Percentiles rank a stretch among this genome's conserved stretches.
Evolutionary conservation across 352 stramenopile genomes (phyloP).

Genomic region (Halophytophthora batemanensis): DNA sequence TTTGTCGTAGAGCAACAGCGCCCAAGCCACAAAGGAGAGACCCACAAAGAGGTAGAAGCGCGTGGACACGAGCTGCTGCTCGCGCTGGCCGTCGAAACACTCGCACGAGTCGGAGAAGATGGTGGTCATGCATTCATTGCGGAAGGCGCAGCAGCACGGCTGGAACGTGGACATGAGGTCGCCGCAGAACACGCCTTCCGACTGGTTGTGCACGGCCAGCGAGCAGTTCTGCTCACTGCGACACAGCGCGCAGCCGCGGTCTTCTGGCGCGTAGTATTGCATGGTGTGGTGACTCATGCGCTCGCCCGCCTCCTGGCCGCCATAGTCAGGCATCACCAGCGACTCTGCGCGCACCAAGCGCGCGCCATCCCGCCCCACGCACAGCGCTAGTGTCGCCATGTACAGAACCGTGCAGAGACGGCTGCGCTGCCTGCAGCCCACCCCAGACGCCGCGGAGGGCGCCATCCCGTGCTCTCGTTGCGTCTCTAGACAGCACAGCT

Average conservation of each 20-base stretch:
- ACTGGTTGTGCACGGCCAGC: conserved; percentile 47
- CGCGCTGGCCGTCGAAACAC: conserved; percentile 55
- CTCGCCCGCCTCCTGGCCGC: conserved; percentile 9
- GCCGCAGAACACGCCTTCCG: conserved; percentile 59
- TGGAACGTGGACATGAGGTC: conserved; percentile 62
- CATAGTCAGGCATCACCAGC: conserved; percentile 17
- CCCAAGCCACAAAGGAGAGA: conserved; percentile 58
- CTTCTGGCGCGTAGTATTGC: conserved; percentile 27
- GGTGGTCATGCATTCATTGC: conserved; percentile 75
- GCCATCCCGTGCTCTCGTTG: background rate
- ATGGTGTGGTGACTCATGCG: conserved; percentile 25
- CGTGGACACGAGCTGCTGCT: conserved; percentile 61
- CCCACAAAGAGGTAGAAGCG: conserved; percentile 72
- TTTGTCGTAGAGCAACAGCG: conserved; percentile 63
- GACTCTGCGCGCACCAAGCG: conserved; percentile 5
- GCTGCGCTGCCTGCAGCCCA: background rate
- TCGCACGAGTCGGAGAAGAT: conserved; percentile 71
- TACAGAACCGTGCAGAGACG: background rate
- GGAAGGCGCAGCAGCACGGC: conserved; percentile 71
- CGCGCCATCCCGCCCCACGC: background rate
- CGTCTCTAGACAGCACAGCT: background rate
- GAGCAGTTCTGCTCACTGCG: conserved; percentile 67
- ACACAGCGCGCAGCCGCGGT: conserved; percentile 57
- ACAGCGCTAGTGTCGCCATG: conserved; percentile 4
- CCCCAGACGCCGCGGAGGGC: background rate